A percentile compares a stretch with the other conserved stretches of the same genome.
phyloP scores from a whole-genome alignment of 106 monocot genomes.

The Triglochin maritima region DNA sequence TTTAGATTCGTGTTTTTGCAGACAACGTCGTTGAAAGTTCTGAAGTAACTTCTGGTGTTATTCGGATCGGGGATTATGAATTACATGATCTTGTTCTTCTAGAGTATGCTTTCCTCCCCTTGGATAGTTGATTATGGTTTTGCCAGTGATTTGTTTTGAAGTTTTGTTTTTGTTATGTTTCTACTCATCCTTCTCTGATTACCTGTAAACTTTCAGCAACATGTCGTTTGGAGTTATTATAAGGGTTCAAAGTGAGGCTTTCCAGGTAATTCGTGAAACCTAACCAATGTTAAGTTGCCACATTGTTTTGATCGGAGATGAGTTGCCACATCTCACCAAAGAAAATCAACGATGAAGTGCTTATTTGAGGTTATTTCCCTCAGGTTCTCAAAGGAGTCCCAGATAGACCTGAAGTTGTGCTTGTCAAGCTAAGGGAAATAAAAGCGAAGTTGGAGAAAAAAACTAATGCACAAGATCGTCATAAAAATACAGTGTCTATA shows the following conservation, averaged over 20 bases:
- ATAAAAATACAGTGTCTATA: constrained; percentile 46
- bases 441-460: constrained; percentile 76
- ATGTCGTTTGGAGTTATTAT: constrained; percentile 88
- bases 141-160: neutral
- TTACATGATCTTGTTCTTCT: constrained; percentile 92
- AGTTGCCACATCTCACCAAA: too few species aligned
- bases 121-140: neutral
- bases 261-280: constrained; percentile 41
- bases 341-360: too few species aligned
- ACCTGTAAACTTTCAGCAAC: constrained; percentile 44
- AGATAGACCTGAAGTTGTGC: constrained; percentile 85
- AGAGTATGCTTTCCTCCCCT: constrained; percentile 40
- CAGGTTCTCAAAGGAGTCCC: constrained; percentile 97
- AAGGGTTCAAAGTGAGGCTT: constrained; percentile 85
- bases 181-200: neutral
- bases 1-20: constrained; percentile 91
- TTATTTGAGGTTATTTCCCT: neutral
- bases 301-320: too few species aligned
- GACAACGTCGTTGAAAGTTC: constrained; percentile 98
- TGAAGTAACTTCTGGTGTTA: constrained; percentile 93
- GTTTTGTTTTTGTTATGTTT: neutral
- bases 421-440: constrained; percentile 86
- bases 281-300: neutral
- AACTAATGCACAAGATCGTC: constrained; percentile 60
- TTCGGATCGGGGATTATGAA: constrained; percentile 85